Base-by-base conservation (phyloP, 352 stramenopile genomes). In the Globisporangium acanthophoron region DNA sequence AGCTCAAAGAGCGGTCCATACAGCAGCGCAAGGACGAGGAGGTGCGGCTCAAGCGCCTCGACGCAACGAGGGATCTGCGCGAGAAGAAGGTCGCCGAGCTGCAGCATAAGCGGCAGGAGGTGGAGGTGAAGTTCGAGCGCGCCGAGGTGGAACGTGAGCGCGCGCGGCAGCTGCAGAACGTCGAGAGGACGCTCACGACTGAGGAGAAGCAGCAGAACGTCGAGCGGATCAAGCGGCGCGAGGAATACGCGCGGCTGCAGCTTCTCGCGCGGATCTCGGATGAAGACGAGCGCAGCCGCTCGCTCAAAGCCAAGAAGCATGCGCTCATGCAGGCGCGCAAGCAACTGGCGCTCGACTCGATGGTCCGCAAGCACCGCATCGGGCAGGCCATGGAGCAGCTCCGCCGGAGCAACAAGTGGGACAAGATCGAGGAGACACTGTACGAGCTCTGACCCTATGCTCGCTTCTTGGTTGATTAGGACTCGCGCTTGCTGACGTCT, bases 391-490 rank as follows among this genome's bases (percentile, higher is more conserved):
- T 93, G 31, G 79, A 89, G 53, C 73, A 91, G 44, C 66, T 91
- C 43, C 74, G 76, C 11, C 66, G 61, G 39, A 78, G 61, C 56
- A 82, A 80, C 56, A 86, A 89, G 52, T 92, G 80, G 83, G 80
- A 92, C 62, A 86, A 87, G 56, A 75, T 91, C 62, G 78, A 90
- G 55, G 80, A 89, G 29, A 83, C 72, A 55, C 69, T 92, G 74
- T 87, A 87, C 76, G 78, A 46, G 18, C 44, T 78, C 27, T 80
- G 67, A 70, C 41, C 13, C 55, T 37, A 7, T 8, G 31, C 31
- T 64, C 40, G 16, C 40, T 43, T n/a, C 13, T 31, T 57, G 39
- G 13, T 13, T 44, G 21, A 0, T 48, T 50, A 8, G 3, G 3
- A 6, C 29, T 24, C 16, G 44, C 21, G 40, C 40, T 3, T 46